Evolutionary conservation across 148 eudicot species (phyloP), one percentile per base, ranked within the genome.

Genomic region (Agrostemma githago): DNA sequence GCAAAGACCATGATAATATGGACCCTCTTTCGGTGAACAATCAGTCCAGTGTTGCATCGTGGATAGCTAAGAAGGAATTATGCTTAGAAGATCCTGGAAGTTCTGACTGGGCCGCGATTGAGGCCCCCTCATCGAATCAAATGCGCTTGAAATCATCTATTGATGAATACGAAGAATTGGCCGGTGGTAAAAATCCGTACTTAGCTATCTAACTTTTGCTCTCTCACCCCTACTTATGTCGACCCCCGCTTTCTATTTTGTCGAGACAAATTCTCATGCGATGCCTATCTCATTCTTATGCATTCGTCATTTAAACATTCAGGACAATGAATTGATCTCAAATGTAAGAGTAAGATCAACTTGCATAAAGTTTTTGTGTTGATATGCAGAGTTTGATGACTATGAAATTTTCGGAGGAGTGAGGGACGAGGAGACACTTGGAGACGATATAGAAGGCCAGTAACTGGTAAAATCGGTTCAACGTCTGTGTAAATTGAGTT

Each of bases 311-410:
- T 51, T 51, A 51, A 51, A 26, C 1, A 26, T 26, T 26, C 34
- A 51, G 56, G 56, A 51, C 56, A 51, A 10, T 51, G 56, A 10
- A 51, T 10, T 51, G 56, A 51, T 51, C 56, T 51, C 56, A 51
- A 8, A 6, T 46, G 9, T 46, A 46, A 44, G 44, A 42, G 6
- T 42, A 42, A 43, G 46, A 51, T 14, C 56, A 51, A 10, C 56
- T 51, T 4, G 14, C 14, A 51, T 51, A 15, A 15, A 51, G 16
- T 51, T 0, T 41, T 72, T 20, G 10, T 53, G 17, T 15, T 62
- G 34, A 75, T 79, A 38, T 83, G 79, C 88, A 94, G 97, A 92
- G 63, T 94, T 89, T 80, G 87, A 88, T 72, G 97, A 94, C 78
- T 84, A 70, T 76, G 98, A 91, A 79, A 87, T 89, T 59, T 89